A percentile compares a stretch with the other conserved stretches of the same genome.
Evolutionary conservation across 345 rosid species (phyloP).

Genomic region (Moringa oleifera): DNA sequence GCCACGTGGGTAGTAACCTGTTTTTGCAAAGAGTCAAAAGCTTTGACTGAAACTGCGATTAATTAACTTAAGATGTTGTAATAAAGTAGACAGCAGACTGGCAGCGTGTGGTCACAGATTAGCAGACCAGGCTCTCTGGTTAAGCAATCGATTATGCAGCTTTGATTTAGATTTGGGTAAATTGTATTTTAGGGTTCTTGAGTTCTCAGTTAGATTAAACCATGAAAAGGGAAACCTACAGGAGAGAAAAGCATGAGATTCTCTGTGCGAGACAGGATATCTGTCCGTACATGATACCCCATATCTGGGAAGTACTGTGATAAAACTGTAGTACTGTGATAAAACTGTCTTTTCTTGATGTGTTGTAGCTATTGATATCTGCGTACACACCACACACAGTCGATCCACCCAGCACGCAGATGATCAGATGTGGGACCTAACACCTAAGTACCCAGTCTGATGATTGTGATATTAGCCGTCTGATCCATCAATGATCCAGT

Average conservation of each 20-base stretch:
- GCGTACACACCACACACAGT: neutral
- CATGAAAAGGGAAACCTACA: neutral
- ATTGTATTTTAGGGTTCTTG: neutral
- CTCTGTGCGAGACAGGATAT: conserved; percentile 15
- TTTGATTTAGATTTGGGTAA: conserved; percentile 9
- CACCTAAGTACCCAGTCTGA: neutral
- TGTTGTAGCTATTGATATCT: neutral
- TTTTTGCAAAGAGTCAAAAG: neutral
- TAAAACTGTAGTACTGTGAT: conserved; percentile 1
- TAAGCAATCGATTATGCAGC: conserved; percentile 19
- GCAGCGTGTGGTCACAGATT: conserved; percentile 33
- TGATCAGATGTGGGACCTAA: too few relatives aligned
- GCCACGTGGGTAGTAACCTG: neutral
- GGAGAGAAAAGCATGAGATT: conserved; percentile 15
- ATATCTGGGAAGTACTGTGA: neutral
- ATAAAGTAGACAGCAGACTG: neutral
- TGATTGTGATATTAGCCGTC: neutral
- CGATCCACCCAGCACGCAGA: neutral
- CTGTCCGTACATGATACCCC: conserved; percentile 12
- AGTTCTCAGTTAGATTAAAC: neutral
- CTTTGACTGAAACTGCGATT: conserved; percentile 15
- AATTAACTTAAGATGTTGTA: neutral
- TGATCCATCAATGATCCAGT: neutral
- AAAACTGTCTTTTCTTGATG: conserved; percentile 9
- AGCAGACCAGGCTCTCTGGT: conserved; percentile 31